Evolutionary conservation across 2,329 filamentous ascomycete species (phyloP).

Genomic region (Aspergillus amoenus): DNA sequence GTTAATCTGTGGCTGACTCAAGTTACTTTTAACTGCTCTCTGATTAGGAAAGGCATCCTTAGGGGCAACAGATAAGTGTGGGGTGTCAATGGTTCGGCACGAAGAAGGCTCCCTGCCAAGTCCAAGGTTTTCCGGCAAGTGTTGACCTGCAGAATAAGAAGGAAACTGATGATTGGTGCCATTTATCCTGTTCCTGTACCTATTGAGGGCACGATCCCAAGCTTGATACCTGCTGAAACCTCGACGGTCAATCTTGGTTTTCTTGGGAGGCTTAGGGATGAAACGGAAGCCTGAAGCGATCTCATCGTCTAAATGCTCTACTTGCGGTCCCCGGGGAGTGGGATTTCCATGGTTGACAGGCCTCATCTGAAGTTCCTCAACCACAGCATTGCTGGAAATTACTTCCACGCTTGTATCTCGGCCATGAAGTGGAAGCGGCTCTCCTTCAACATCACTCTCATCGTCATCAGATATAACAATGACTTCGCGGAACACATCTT

Average conservation of each 20-base stretch:
- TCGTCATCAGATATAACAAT: slow-evolving; percentile 65
- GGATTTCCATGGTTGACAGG: slow-evolving; percentile 27
- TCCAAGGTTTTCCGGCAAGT: slow-evolving; percentile 17
- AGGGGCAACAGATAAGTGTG: slow-evolving; percentile 15
- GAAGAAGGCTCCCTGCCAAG: slow-evolving; percentile 13
- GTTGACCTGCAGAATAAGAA: slow-evolving; percentile 20
- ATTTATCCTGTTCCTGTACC: slow-evolving; percentile 35
- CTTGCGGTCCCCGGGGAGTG: slow-evolving; percentile 18
- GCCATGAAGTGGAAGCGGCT: slow-evolving; percentile 22
- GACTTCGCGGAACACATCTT: slow-evolving; percentile 63
- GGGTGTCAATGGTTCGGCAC: slow-evolving; percentile 12
- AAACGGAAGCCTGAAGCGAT: slow-evolving; percentile 38
- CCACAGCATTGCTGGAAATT: slow-evolving; percentile 39
- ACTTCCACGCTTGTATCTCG: slow-evolving; percentile 45
- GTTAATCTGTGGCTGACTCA: slow-evolving; percentile 10
- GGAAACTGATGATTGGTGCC: slow-evolving; percentile 14
- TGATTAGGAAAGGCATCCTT: slow-evolving; percentile 15
- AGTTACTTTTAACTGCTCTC: slow-evolving; percentile 14
- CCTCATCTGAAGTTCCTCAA: slow-evolving; percentile 35
- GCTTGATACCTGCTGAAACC: slow-evolving; percentile 49
- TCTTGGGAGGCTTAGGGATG: slow-evolving; percentile 31
- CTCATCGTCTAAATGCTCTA: slow-evolving; percentile 37
- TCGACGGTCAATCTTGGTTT: slow-evolving; percentile 40
- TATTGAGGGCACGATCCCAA: slow-evolving; percentile 46
- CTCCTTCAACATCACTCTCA: slow-evolving; percentile 46